A percentile compares a stretch with the other conserved stretches of the same genome.
Evolutionary conservation across 2,329 filamentous ascomycete genomes (phyloP).

Genomic region (Penicillium sp.): DNA sequence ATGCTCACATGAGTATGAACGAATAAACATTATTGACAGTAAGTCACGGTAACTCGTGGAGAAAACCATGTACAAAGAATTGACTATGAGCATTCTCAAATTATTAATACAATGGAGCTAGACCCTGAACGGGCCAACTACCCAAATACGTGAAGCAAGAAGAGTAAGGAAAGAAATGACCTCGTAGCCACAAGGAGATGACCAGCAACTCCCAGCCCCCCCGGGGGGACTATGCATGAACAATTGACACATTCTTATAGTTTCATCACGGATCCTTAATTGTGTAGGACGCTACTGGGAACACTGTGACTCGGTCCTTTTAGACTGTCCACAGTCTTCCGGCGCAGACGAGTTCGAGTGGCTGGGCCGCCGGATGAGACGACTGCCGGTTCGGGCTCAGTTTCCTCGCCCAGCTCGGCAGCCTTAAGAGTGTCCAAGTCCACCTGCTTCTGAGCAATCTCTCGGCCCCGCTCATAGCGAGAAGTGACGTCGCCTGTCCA

Average conservation of each 20-base stretch:
- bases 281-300: constrained; percentile 43
- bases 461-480: constrained; percentile 59
- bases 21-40: constrained; percentile 28
- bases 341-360: constrained; percentile 35
- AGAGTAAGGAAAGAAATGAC: constrained; percentile 11
- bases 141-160: constrained; percentile 21
- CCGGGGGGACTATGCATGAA: constrained; percentile 14
- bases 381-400: constrained; percentile 23
- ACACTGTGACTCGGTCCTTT: constrained; percentile 41
- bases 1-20: background rate
- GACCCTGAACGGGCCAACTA: background rate
- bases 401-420: constrained; percentile 18
- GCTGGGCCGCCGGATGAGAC: constrained; percentile 27
- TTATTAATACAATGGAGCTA: constrained; percentile 36
- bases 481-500: constrained; percentile 70
- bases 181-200: constrained; percentile 27
- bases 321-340: constrained; percentile 39
- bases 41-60: constrained; percentile 18
- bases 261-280: constrained; percentile 19
- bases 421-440: constrained; percentile 47
- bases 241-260: constrained; percentile 12
- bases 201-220: constrained; percentile 32
- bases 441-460: constrained; percentile 58
- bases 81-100: constrained; percentile 24
- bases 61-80: constrained; percentile 27